Conservation (phyloP, 768 basidiomycete genomes). For the Podaxis rugospora region DNA sequence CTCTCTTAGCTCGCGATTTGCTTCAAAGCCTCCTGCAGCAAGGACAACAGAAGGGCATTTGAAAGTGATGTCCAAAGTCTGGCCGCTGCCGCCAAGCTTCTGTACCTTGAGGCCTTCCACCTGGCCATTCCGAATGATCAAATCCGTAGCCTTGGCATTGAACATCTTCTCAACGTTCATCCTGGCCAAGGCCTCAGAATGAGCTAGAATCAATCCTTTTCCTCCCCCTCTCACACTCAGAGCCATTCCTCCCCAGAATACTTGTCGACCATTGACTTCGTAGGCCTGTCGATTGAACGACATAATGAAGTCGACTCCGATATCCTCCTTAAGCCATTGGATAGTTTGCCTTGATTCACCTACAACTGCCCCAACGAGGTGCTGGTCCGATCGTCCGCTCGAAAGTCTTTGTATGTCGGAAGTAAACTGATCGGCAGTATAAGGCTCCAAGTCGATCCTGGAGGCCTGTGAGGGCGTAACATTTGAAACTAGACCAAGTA, state of each 20-base stretch:
- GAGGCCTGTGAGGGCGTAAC: constrained; percentile 3
- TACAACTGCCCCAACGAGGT: constrained; percentile 49
- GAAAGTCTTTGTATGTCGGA: constrained; percentile 60
- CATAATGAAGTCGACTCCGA: constrained; percentile 50
- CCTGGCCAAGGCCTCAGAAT: constrained; percentile 42
- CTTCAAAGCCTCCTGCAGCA: constrained; percentile 66
- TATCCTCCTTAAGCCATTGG: constrained; percentile 49
- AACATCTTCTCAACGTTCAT: constrained; percentile 57
- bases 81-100: constrained; percentile 41
- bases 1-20: constrained; percentile 44
- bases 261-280: constrained; percentile 54
- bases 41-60: constrained; percentile 45
- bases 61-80: constrained; percentile 32
- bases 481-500: constrained; percentile 47
- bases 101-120: constrained; percentile 29
- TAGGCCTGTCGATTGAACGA: constrained; percentile 69
- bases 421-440: constrained; percentile 50
- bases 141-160: constrained; percentile 40
- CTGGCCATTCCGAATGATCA: constrained; percentile 31
- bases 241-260: constrained; percentile 70
- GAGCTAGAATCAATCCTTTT: constrained; percentile 60
- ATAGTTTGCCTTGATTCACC: constrained; percentile 51
- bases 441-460: constrained; percentile 55
- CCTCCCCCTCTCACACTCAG: constrained; percentile 61
- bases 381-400: constrained; percentile 41